Percentiles rank a stretch among this genome's conserved stretches.
Evolutionary conservation across 192 early-diverging fungal species (phyloP).

Genomic region (Coemansia sp.): DNA sequence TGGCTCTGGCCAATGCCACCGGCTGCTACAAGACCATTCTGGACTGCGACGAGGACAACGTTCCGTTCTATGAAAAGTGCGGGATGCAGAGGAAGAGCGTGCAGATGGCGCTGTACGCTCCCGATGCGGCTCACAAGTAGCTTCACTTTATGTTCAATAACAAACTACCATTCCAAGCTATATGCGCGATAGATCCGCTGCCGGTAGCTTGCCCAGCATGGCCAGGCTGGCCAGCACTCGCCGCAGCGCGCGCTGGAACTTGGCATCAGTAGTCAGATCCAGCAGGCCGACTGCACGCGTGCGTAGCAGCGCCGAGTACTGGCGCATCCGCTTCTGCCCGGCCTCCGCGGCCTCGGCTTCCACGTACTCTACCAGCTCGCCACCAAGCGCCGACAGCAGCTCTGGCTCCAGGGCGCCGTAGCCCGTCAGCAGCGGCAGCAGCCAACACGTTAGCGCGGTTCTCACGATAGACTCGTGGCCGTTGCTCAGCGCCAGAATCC

Average conservation of each 20-base stretch:
- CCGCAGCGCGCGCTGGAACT: constrained; percentile 5
- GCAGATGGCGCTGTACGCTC: constrained; percentile 63
- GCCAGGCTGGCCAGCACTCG: constrained; percentile 20
- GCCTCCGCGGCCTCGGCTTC: neutral
- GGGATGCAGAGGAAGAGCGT: constrained; percentile 73
- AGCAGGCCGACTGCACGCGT: constrained; percentile 22
- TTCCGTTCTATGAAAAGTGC: constrained; percentile 90
- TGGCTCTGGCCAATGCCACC: constrained; percentile 62
- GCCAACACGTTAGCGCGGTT: constrained; percentile 13
- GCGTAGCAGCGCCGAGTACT: constrained; percentile 24
- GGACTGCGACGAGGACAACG: constrained; percentile 69
- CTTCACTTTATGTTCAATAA: neutral
- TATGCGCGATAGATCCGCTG: constrained; percentile 21
- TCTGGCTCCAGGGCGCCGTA: neutral
- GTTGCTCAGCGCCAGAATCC: constrained; percentile 26
- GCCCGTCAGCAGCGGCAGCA: constrained; percentile 30
- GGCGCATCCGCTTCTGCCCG: constrained; percentile 2
- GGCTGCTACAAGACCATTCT: constrained; percentile 92
- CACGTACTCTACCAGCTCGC: constrained; percentile 19
- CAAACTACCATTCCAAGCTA: constrained; percentile 13
- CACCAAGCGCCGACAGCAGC: neutral
- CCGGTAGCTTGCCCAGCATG: constrained; percentile 20
- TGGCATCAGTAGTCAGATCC: constrained; percentile 4
- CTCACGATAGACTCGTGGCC: neutral
- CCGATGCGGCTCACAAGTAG: constrained; percentile 18